phyloP scores from a whole-genome alignment of 2,329 filamentous ascomycete species.

The Ilyonectria robusta region DNA sequence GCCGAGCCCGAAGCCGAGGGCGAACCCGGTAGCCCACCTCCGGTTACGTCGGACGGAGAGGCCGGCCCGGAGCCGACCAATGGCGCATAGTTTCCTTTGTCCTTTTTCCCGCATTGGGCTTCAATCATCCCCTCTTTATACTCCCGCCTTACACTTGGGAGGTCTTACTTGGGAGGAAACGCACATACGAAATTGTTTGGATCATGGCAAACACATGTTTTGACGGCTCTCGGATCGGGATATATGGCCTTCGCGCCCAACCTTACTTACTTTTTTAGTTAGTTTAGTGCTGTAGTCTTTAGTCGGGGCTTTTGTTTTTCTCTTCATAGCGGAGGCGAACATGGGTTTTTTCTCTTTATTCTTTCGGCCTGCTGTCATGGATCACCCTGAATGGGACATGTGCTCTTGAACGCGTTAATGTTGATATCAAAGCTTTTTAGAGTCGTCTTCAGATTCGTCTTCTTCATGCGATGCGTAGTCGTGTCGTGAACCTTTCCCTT shows the following conservation, averaged over 20 bases:
- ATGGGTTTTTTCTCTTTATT: constrained; percentile 40
- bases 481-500: constrained; percentile 22
- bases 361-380: constrained; percentile 10
- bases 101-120: neutral
- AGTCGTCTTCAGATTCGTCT: neutral
- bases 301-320: constrained; percentile 23
- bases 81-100: constrained; percentile 28
- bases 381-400: constrained; percentile 28
- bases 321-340: constrained; percentile 54
- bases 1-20: constrained; percentile 38
- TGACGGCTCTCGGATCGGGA: constrained; percentile 27
- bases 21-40: constrained; percentile 34
- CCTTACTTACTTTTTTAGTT: constrained; percentile 4
- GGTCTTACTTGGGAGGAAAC: constrained; percentile 12
- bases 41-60: constrained; percentile 13
- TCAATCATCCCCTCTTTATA: neutral
- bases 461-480: neutral
- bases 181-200: constrained; percentile 26
- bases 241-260: constrained; percentile 14
- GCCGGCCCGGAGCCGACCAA: constrained; percentile 33
- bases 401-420: constrained; percentile 19
- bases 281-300: constrained; percentile 17
- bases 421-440: constrained; percentile 7
- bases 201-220: constrained; percentile 30
- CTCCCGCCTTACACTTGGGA: neutral